These are phyloP conservation scores for Nyctanthes arbortristis DNA, from an alignment of 257 asterid genomes.

Conservation along the genomic window DNA sequence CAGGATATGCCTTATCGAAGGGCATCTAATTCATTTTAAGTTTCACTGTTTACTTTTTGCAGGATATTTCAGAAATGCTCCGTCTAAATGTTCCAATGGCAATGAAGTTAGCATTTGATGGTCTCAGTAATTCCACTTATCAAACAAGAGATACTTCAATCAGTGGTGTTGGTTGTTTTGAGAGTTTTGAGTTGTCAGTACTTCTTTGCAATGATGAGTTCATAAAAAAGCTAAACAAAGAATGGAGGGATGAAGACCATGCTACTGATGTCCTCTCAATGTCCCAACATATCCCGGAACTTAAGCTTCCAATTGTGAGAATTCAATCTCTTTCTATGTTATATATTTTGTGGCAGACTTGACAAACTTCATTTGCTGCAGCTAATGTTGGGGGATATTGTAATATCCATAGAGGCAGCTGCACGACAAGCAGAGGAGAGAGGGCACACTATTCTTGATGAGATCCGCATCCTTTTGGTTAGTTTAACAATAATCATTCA, in stretches of 20 bases:
- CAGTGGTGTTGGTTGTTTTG: conserved; percentile 68
- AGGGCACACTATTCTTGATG: conserved; percentile 88
- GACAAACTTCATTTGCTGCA: conserved; percentile 42
- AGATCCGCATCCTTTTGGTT: conserved; percentile 92
- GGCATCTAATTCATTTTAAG: conserved; percentile 1
- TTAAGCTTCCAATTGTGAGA: conserved; percentile 84
- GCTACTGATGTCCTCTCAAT: conserved; percentile 97
- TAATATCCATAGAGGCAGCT: conserved; percentile 96
- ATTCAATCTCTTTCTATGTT: conserved; percentile 15
- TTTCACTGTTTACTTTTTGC: conserved; percentile 24
- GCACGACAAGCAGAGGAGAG: conserved; percentile 94
- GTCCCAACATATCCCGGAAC: conserved; percentile 95
- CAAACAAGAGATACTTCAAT: conserved; percentile 71
- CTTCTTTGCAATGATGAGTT: conserved; percentile 90
- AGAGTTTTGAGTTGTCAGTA: conserved; percentile 81
- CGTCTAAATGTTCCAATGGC: conserved; percentile 95
- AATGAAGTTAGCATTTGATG: conserved; percentile 79
- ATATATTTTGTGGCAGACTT: conserved; percentile 25
- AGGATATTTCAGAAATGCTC: conserved; percentile 88
- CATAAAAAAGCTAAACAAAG: conserved; percentile 80
- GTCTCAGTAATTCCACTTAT: conserved; percentile 51
- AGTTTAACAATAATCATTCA: conserved; percentile 29
- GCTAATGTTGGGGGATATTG: conserved; percentile 96
- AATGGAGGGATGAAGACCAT: conserved; percentile 93
- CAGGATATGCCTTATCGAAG: neutral